phyloP scores from a whole-genome alignment of 345 rosid genomes.

The Angophora floribunda region DNA sequence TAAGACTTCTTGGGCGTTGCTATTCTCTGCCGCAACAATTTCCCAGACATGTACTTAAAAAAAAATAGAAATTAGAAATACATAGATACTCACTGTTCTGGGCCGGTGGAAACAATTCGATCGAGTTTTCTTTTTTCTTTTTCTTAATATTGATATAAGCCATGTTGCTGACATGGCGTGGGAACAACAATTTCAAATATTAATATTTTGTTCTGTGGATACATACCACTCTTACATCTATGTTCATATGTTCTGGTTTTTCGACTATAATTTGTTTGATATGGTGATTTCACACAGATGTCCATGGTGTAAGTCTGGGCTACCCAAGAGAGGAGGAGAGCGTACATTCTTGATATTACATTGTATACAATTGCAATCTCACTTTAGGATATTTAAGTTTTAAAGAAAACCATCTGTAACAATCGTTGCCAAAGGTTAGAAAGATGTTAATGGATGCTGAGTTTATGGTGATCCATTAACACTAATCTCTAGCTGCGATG shows the following conservation, averaged over 20 bases:
- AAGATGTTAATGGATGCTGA: background rate
- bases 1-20: background rate
- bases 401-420: background rate
- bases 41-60: background rate
- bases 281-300: background rate
- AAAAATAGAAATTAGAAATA: too few relatives aligned
- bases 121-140: background rate
- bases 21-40: background rate
- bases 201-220: background rate
- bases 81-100: background rate
- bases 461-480: background rate
- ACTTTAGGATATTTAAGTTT: background rate
- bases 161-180: background rate
- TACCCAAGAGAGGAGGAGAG: background rate
- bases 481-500: background rate
- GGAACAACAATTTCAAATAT: background rate
- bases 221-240: background rate
- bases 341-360: background rate
- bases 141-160: background rate
- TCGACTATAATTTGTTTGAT: background rate
- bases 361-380: background rate
- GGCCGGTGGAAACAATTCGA: background rate
- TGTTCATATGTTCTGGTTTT: background rate
- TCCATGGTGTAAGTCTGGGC: background rate
- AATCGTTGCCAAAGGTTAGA: background rate